A percentile compares a stretch with the other conserved stretches of the same genome.
phyloP scores from a whole-genome alignment of 140 eudicot genomes.

The Senecio squalidus region DNA sequence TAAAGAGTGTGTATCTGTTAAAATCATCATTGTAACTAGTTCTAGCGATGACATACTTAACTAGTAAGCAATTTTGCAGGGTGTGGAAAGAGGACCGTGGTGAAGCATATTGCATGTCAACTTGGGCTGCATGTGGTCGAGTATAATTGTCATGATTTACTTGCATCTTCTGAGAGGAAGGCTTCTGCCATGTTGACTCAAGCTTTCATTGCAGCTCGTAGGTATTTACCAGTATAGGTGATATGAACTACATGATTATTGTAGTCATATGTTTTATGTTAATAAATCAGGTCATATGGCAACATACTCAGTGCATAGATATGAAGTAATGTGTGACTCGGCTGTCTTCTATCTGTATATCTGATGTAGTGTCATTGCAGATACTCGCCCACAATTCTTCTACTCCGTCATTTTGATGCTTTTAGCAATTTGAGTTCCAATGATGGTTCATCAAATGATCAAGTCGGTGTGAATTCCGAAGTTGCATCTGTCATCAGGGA shows the following conservation, averaged over 20 bases:
- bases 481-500: constrained; percentile 75
- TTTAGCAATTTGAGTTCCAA: constrained; percentile 52
- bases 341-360: constrained; percentile 1
- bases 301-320: constrained; percentile 1
- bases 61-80: constrained; percentile 37
- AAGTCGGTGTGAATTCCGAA: constrained; percentile 71
- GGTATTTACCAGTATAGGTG: constrained; percentile 38
- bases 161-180: constrained; percentile 80
- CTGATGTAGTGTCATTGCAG: constrained; percentile 32
- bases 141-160: constrained; percentile 62
- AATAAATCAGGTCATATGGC: background rate
- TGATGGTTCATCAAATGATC: constrained; percentile 75
- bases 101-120: constrained; percentile 68
- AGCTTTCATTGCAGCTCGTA: constrained; percentile 76
- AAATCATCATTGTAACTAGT: background rate
- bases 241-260: background rate
- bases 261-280: constrained; percentile 4
- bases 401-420: constrained; percentile 88
- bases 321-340: constrained; percentile 11
- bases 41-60: background rate
- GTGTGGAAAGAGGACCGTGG: constrained; percentile 88
- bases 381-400: constrained; percentile 85
- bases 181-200: constrained; percentile 60
- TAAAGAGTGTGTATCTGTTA: background rate
- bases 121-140: constrained; percentile 93